These are phyloP conservation scores for Fusarium equiseti DNA, from an alignment of 2,329 filamentous ascomycete species.

Conservation along the genomic window DNA sequence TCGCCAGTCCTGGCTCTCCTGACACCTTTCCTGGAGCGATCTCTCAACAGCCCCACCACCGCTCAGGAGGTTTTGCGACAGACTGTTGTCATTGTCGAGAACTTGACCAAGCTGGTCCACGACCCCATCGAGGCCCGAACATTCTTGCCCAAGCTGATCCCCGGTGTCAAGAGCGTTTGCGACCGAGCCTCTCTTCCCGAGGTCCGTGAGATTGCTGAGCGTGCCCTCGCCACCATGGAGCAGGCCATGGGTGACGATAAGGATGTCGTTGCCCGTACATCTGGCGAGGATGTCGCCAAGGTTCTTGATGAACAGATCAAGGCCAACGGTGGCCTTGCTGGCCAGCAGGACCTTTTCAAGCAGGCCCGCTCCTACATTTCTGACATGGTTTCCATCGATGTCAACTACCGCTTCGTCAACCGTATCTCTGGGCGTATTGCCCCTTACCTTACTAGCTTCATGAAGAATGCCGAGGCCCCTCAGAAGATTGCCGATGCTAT, in stretches of 20 bases:
- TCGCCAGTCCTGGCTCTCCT: constrained; percentile 94
- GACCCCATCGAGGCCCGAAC: constrained; percentile 93
- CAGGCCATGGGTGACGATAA: constrained; percentile 87
- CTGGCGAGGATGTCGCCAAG: constrained; percentile 78
- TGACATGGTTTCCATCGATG: constrained; percentile 87
- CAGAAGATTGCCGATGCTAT: constrained; percentile 77
- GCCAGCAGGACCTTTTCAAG: constrained; percentile 73
- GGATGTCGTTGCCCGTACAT: constrained; percentile 74
- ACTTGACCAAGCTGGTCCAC: constrained; percentile 97
- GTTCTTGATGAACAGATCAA: constrained; percentile 82
- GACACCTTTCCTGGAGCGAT: constrained; percentile 93
- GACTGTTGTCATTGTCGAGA: constrained; percentile 96
- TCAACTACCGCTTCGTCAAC: constrained; percentile 82
- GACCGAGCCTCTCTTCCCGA: constrained; percentile 93
- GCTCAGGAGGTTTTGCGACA: constrained; percentile 94
- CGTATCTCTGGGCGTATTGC: constrained; percentile 77
- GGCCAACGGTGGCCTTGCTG: constrained; percentile 72
- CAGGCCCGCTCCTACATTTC: constrained; percentile 79
- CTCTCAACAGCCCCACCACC: constrained; percentile 90
- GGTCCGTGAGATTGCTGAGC: constrained; percentile 88
- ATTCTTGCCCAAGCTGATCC: constrained; percentile 93
- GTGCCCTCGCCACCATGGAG: constrained; percentile 87
- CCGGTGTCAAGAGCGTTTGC: constrained; percentile 90
- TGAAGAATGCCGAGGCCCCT: constrained; percentile 69
- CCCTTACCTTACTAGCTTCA: constrained; percentile 81